Conservation (phyloP, 768 basidiomycete genomes). For the Amanita pallidorosea region DNA sequence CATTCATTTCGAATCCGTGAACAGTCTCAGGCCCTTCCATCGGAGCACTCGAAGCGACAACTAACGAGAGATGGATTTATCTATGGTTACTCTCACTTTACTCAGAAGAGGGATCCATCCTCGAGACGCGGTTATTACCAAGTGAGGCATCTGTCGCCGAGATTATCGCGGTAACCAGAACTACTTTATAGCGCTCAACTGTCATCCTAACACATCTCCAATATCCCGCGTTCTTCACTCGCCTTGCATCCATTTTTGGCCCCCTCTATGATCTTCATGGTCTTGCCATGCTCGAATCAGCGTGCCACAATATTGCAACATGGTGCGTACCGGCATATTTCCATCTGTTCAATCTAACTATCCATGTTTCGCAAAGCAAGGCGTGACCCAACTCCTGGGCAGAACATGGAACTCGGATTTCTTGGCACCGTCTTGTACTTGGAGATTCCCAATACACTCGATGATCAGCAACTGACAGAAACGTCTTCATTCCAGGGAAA, state of each 20-base stretch:
- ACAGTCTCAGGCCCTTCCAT: slow-evolving; percentile 17
- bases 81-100: slow-evolving; percentile 73
- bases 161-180: neutral
- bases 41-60: slow-evolving; percentile 20
- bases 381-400: slow-evolving; percentile 63
- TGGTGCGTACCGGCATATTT: slow-evolving; percentile 44
- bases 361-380: slow-evolving; percentile 43
- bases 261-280: slow-evolving; percentile 68
- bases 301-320: slow-evolving; percentile 74
- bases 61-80: slow-evolving; percentile 51
- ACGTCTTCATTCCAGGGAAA: slow-evolving; percentile 38
- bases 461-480: slow-evolving; percentile 65
- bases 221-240: slow-evolving; percentile 77
- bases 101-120: slow-evolving; percentile 49
- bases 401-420: slow-evolving; percentile 71
- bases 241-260: slow-evolving; percentile 55
- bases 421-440: slow-evolving; percentile 67
- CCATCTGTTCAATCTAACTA: slow-evolving; percentile 9
- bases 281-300: slow-evolving; percentile 71
- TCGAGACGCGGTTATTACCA: slow-evolving; percentile 77
- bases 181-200: slow-evolving; percentile 49
- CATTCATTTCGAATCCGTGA: slow-evolving; percentile 83
- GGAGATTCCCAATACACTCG: slow-evolving; percentile 54
- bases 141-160: slow-evolving; percentile 24
- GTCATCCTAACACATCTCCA: slow-evolving; percentile 74